Evolutionary conservation across 2,329 filamentous ascomycete genomes (phyloP).

Genomic region (Amauroascus verrucosus): DNA sequence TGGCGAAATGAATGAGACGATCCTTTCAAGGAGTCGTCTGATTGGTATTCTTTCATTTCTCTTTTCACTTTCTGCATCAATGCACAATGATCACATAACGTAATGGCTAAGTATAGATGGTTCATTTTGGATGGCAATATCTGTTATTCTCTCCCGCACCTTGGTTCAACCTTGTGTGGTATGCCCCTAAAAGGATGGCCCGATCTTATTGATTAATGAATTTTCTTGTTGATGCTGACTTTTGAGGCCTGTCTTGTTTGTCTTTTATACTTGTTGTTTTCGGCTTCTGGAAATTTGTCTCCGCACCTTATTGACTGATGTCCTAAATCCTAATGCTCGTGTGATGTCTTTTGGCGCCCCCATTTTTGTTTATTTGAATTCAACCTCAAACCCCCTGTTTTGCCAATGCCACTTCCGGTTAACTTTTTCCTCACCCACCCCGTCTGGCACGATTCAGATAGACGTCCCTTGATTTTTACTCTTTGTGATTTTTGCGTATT

Average conservation of each 20-base stretch:
- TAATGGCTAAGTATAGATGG: conserved; percentile 7
- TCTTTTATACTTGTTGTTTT: not conserved
- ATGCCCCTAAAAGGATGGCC: not conserved
- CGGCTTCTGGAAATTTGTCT: not conserved
- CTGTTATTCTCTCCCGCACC: not conserved
- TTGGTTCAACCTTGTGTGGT: not conserved
- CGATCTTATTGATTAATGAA: not conserved
- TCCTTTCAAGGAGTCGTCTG: not conserved
- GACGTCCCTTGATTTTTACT: not conserved
- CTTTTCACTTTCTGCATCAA: not conserved
- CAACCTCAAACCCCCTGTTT: no score
- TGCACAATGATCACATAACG: not conserved
- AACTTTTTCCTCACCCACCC: no score
- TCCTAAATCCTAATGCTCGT: not conserved
- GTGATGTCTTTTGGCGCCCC: not conserved
- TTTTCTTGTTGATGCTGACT: not conserved
- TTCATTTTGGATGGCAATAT: not conserved
- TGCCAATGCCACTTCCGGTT: not conserved
- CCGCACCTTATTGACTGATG: not conserved
- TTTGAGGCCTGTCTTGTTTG: not conserved
- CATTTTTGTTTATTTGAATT: not conserved
- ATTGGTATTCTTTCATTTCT: conserved; percentile 6
- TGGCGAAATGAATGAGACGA: conserved; percentile 1
- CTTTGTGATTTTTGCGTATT: conserved; percentile 3
- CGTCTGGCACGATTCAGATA: not conserved